Evolutionary conservation across 345 rosid genomes (phyloP).

Genomic region (Eucalyptus pauciflora): DNA sequence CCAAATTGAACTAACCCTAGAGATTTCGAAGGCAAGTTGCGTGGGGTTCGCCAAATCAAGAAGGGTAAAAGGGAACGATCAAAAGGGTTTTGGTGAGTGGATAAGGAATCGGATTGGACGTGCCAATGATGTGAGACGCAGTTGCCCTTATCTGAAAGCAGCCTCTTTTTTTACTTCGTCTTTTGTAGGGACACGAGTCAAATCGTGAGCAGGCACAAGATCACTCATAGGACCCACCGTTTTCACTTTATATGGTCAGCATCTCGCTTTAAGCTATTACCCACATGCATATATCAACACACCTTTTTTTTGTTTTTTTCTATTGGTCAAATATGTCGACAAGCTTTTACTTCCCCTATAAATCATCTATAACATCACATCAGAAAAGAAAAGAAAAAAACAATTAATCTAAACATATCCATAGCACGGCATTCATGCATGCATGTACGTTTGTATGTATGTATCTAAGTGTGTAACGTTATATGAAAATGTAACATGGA

Average conservation of each 20-base stretch:
- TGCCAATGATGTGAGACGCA: neutral
- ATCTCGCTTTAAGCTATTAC: neutral
- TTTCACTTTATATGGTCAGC: neutral
- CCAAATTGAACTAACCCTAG: neutral
- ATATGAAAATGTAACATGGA: neutral
- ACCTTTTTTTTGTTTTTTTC: neutral
- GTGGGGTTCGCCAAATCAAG: neutral
- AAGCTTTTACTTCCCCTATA: neutral
- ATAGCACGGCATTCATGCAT: neutral
- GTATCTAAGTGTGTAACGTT: neutral
- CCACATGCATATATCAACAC: neutral
- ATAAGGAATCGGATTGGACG: neutral
- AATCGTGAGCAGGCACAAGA: neutral
- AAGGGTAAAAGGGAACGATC: neutral
- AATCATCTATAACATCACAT: neutral
- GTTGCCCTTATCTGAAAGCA: neutral
- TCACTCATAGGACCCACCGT: neutral
- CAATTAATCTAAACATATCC: neutral
- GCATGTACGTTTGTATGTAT: neutral
- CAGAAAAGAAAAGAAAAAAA: neutral
- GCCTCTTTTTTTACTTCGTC: neutral
- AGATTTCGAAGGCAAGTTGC: neutral
- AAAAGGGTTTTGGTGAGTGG: neutral
- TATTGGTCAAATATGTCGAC: neutral
- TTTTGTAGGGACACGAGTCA: neutral